Evolutionary conservation across 768 basidiomycete genomes (phyloP).

Genomic region (Hygrocybe punicea): DNA sequence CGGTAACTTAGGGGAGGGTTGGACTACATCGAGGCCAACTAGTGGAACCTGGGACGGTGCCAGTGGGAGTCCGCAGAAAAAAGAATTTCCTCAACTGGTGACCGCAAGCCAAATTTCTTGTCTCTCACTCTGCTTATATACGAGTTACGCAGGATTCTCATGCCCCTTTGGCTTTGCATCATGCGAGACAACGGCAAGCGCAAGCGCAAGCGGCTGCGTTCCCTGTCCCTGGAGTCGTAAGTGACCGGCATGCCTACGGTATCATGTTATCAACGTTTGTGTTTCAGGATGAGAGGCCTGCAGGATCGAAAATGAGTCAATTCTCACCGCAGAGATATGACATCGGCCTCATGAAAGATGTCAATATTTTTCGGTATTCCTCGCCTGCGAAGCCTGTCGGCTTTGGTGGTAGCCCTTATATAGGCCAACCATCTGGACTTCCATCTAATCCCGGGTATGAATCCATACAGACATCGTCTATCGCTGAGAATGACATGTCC

Average conservation of each 20-base stretch:
- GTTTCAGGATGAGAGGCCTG: conserved; percentile 47
- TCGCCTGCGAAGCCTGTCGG: conserved; percentile 47
- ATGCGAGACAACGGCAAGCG: conserved; percentile 47
- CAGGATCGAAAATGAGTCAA: too few species aligned
- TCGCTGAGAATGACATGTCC: conserved; percentile 52
- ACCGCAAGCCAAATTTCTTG: conserved; percentile 18
- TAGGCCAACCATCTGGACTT: conserved; percentile 9
- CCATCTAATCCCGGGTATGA: conserved; percentile 1
- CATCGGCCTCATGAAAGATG: conserved; percentile 41
- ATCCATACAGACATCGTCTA: conserved; percentile 9
- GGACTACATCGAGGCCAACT: conserved; percentile 48
- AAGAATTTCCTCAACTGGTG: conserved; percentile 50
- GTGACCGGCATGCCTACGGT: conserved; percentile 11
- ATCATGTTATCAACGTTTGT: conserved; percentile 14
- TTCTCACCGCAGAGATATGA: conserved; percentile 56
- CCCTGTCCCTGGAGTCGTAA: conserved; percentile 41
- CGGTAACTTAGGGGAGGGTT: conserved; percentile 46
- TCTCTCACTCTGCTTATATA: neutral
- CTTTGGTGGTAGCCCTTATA: conserved; percentile 29
- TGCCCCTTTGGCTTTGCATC: conserved; percentile 43
- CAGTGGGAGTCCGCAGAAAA: conserved; percentile 46
- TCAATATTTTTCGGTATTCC: conserved; percentile 40
- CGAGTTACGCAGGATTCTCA: conserved; percentile 39
- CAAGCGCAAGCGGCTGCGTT: conserved; percentile 41
- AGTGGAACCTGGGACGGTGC: conserved; percentile 63